Percentiles rank a stretch among this genome's conserved stretches.
Evolutionary conservation across 129 eudicot genomes (phyloP).

Genomic region (Mikania micrantha): DNA sequence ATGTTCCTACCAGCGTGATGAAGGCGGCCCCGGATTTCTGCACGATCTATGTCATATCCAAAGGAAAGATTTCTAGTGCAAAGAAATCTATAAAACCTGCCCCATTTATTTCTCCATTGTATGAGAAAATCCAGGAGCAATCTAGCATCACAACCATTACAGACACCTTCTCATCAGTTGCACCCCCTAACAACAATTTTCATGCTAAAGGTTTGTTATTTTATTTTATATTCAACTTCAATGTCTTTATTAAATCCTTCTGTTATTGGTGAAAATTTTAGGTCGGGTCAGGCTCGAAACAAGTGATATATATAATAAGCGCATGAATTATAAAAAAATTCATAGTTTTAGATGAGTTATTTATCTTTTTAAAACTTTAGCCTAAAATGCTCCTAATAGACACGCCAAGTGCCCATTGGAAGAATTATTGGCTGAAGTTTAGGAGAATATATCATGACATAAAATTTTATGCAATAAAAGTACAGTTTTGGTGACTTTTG

Average conservation of each 20-base stretch:
- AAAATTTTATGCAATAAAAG: not conserved
- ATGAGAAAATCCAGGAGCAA: conserved; percentile 29
- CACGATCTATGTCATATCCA: conserved; percentile 72
- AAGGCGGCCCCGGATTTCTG: conserved; percentile 68
- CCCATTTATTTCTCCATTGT: conserved; percentile 54
- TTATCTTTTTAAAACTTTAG: not conserved
- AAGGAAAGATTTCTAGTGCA: conserved; percentile 62
- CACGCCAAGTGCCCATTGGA: not conserved
- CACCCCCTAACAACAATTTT: not conserved
- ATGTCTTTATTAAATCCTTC: not conserved
- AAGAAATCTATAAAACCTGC: conserved; percentile 49
- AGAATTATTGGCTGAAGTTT: not conserved
- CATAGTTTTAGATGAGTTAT: not conserved
- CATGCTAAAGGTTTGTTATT: conserved; percentile 28
- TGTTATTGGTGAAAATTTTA: not conserved
- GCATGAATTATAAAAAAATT: no score
- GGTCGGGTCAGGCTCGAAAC: not conserved
- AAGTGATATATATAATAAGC: no score
- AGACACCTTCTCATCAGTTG: no score
- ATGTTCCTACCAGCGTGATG: conserved; percentile 51
- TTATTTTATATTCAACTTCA: not conserved
- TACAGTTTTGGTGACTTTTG: not conserved
- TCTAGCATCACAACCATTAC: not conserved
- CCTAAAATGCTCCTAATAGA: not conserved
- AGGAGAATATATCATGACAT: not conserved